Conservation (phyloP, 306 rosid species). For the Luffa aegyptiaca region DNA sequence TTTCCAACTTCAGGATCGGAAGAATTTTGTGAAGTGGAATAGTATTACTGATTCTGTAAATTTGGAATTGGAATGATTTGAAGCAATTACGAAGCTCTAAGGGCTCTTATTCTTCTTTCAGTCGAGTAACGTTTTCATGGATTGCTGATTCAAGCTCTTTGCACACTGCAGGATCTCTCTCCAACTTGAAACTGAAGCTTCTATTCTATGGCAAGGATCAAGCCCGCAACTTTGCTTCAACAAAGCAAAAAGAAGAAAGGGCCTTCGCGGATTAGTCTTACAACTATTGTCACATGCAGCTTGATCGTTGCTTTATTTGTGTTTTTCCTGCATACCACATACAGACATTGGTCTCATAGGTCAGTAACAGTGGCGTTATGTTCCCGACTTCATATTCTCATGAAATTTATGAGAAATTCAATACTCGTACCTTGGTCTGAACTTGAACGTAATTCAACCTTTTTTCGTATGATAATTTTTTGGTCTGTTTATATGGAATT, state of each 20-base stretch:
- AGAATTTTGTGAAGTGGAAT: not conserved
- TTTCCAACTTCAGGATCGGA: not conserved
- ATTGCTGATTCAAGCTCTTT: too few relatives aligned
- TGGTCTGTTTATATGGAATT: not conserved
- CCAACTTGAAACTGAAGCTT: constrained; percentile 15
- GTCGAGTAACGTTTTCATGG: too few relatives aligned
- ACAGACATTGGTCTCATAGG: constrained; percentile 56
- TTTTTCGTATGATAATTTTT: constrained; percentile 4
- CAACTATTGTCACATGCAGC: constrained; percentile 29
- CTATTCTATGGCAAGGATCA: constrained; percentile 52
- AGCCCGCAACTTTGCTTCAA: constrained; percentile 61
- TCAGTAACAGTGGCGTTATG: constrained; percentile 13
- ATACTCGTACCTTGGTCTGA: not conserved
- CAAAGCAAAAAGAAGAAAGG: constrained; percentile 79
- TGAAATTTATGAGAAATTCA: not conserved
- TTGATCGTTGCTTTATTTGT: constrained; percentile 37
- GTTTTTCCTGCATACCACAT: constrained; percentile 34
- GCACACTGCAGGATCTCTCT: not conserved
- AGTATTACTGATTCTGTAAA: not conserved
- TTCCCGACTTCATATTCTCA: not conserved
- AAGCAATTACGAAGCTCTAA: not conserved
- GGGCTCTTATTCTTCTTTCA: not conserved
- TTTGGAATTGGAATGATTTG: not conserved
- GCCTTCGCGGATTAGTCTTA: constrained; percentile 37
- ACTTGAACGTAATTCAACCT: not conserved